Conservation (phyloP, 2,329 filamentous ascomycete genomes). For the Truncatella angustata region DNA sequence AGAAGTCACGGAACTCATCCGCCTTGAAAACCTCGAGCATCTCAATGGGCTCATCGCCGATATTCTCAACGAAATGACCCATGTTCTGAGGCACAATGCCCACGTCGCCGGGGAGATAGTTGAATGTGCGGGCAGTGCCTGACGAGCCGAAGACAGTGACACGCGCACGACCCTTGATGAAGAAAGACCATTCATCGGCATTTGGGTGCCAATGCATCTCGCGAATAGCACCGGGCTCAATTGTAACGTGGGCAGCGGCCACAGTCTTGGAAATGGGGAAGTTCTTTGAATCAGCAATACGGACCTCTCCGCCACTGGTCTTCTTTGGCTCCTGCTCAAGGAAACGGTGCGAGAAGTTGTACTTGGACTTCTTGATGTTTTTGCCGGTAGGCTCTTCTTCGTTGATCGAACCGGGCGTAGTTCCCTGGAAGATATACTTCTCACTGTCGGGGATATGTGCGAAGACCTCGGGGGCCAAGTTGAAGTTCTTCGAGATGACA, state of each 20-base stretch:
- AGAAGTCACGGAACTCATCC: slow-evolving; percentile 71
- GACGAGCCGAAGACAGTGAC: slow-evolving; percentile 73
- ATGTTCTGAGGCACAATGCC: slow-evolving; percentile 75
- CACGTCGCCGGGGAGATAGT: slow-evolving; percentile 73
- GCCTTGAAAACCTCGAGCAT: slow-evolving; percentile 75
- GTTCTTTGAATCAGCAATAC: slow-evolving; percentile 73
- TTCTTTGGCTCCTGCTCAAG: slow-evolving; percentile 65
- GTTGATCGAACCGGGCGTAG: slow-evolving; percentile 60
- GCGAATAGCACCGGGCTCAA: slow-evolving; percentile 69
- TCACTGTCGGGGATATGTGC: slow-evolving; percentile 63
- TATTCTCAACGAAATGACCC: slow-evolving; percentile 81
- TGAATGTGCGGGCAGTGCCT: slow-evolving; percentile 69
- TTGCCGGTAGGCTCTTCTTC: slow-evolving; percentile 62
- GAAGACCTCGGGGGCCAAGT: slow-evolving; percentile 69
- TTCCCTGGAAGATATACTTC: slow-evolving; percentile 77
- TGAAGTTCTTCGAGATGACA: slow-evolving; percentile 73
- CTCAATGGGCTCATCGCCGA: slow-evolving; percentile 72
- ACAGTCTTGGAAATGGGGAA: slow-evolving; percentile 73
- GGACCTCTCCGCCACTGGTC: slow-evolving; percentile 67
- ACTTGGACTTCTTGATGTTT: slow-evolving; percentile 63
- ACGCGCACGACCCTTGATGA: slow-evolving; percentile 68
- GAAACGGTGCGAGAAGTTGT: slow-evolving; percentile 70
- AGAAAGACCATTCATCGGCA: slow-evolving; percentile 80
- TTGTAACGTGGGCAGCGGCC: slow-evolving; percentile 68
- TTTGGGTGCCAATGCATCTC: slow-evolving; percentile 85